A percentile compares a stretch with the other conserved stretches of the same genome.
Conservation (phyloP, 805 yeast genomes). For the Saccharomycopsis malanga region DNA sequence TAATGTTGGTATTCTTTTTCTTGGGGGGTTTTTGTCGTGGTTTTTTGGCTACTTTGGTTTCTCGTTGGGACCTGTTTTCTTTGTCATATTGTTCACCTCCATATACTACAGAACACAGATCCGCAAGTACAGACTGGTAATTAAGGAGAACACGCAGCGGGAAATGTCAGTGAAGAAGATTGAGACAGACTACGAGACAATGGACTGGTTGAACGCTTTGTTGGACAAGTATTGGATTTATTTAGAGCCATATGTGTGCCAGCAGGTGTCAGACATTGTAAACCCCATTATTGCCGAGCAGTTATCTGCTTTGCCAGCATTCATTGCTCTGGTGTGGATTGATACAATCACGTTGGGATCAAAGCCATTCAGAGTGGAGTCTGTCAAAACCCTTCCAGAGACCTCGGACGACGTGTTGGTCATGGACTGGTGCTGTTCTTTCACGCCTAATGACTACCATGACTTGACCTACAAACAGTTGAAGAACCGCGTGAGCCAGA, state of each 20-base stretch:
- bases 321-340: slow-evolving; percentile 76
- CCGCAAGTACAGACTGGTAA: slow-evolving; percentile 63
- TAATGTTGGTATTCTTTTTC: slow-evolving; percentile 61
- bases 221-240: slow-evolving; percentile 88
- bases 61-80: slow-evolving; percentile 73
- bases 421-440: slow-evolving; percentile 94
- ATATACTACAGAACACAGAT: slow-evolving; percentile 77
- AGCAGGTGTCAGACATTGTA: slow-evolving; percentile 76
- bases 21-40: slow-evolving; percentile 71
- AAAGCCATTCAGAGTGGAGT: slow-evolving; percentile 90
- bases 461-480: slow-evolving; percentile 83
- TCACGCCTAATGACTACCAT: slow-evolving; percentile 82
- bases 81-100: slow-evolving; percentile 55
- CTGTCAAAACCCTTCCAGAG: slow-evolving; percentile 80
- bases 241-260: slow-evolving; percentile 83
- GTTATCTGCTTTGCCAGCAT: slow-evolving; percentile 68
- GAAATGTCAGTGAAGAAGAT: slow-evolving; percentile 74
- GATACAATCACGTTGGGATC: slow-evolving; percentile 89
- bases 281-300: slow-evolving; percentile 71
- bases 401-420: slow-evolving; percentile 92
- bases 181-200: slow-evolving; percentile 84
- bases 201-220: slow-evolving; percentile 93
- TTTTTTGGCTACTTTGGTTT: slow-evolving; percentile 69
- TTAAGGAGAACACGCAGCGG: slow-evolving; percentile 78
- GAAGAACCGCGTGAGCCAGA: slow-evolving; percentile 78